Base-by-base conservation (phyloP, 2,329 filamentous ascomycete genomes). In the Alternaria metachromatica region DNA sequence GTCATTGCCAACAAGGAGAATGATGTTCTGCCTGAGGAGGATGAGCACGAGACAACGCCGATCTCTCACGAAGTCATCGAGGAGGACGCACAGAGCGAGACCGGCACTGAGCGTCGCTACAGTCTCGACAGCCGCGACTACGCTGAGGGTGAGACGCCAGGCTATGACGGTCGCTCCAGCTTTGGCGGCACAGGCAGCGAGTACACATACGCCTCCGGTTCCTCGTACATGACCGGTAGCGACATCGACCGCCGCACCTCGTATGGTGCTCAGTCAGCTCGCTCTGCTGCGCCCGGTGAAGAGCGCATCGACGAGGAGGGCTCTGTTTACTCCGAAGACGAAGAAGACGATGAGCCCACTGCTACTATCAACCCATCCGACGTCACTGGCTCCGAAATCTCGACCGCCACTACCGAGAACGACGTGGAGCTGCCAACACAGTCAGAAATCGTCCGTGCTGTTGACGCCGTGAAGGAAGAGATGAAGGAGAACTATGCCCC, bases 151-250 rank as follows among this genome's bases (percentile, higher is more conserved):
- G 76, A 78, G 59, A 77, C 71, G 7, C 78, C 80, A 41, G 74
- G 78, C 6, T 74, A 64, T 30, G 77, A 79, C 43, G 75, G 73
- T n/a, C 78, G 80, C 18, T 80, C 74, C 13, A 81, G 80, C 71
- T 82, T 79, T 64, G 82, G 80, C 7, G 81, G 78, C 6, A 72
- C 77, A 1, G 78, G 76, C 26, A 83, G 80, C 60, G 82, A 84
- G 53, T 79, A 82, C 67, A 83, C 82, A 0, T 84, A 83, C 63
- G 83, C 76, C 8, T 83, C 82, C n/a, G 82, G 82, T n/a, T 81
- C 80, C 21, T 76, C 72, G 3, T 85, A 85, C 73, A 79, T 84
- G 76, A 84, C 81, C 1, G 83, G 83, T 56, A 83, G 80, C 63
- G 83, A 84, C 41, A 65, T 82, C 9, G 72, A 74, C 54, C 77